Percentiles rank a stretch among this genome's conserved stretches.
phyloP scores from a whole-genome alignment of 306 rosid species.

The Dryas alaskensis region DNA sequence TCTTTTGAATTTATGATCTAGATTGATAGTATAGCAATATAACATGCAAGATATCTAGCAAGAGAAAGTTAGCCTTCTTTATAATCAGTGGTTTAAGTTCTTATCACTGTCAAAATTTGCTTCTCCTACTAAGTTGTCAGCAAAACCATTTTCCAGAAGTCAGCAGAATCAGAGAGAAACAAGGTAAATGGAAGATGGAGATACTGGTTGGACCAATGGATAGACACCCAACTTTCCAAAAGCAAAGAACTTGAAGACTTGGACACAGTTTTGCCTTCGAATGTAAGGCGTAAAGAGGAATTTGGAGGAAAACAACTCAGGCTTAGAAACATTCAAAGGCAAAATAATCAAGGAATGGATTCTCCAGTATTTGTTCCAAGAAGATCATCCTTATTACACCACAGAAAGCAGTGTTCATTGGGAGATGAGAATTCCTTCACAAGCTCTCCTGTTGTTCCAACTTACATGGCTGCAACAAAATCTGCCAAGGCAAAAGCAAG shows the following conservation, averaged over 20 bases:
- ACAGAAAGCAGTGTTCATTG: constrained; percentile 55
- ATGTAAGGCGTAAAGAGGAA: constrained; percentile 39
- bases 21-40: too few species aligned
- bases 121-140: constrained; percentile 15
- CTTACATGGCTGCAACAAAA: constrained; percentile 97
- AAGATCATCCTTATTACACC: constrained; percentile 34
- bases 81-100: neutral
- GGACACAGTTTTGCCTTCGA: constrained; percentile 52
- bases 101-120: neutral
- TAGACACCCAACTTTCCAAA: constrained; percentile 84
- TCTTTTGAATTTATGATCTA: too few species aligned
- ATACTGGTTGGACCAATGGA: constrained; percentile 95
- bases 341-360: constrained; percentile 34
- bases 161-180: constrained; percentile 79
- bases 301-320: constrained; percentile 39
- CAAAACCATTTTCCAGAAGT: constrained; percentile 45
- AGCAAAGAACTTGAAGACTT: constrained; percentile 92
- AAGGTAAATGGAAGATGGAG: constrained; percentile 86
- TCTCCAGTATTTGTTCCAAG: constrained; percentile 46
- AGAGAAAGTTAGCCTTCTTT: neutral
- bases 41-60: too few species aligned
- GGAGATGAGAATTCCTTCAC: constrained; percentile 57
- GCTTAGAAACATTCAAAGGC: constrained; percentile 36
- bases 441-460: constrained; percentile 66
- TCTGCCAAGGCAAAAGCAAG: constrained; percentile 79